These are phyloP conservation scores for Lodderomyces theae DNA, from an alignment of 1,139 yeast genomes.

Conservation along the genomic window DNA sequence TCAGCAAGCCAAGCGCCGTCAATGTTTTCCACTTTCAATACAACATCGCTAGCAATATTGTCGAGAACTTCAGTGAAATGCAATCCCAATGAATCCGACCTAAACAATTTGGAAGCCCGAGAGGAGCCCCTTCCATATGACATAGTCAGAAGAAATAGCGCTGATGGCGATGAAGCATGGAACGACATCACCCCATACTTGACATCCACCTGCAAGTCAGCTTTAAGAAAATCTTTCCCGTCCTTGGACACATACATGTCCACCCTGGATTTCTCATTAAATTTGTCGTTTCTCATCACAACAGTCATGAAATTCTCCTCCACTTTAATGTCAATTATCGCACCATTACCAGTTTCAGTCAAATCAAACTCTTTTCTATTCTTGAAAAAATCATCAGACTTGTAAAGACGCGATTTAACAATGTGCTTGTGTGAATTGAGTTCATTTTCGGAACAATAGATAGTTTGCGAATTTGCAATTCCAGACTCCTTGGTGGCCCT, in stretches of 20 bases:
- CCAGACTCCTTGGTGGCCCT: constrained; percentile 40
- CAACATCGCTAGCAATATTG: constrained; percentile 39
- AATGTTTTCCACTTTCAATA: constrained; percentile 55
- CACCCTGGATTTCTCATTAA: constrained; percentile 37
- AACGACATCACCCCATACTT: constrained; percentile 47
- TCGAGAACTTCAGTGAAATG: constrained; percentile 49
- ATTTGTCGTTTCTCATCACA: constrained; percentile 49
- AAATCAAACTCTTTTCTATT: constrained; percentile 24
- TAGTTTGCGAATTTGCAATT: constrained; percentile 38
- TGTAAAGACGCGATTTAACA: constrained; percentile 38
- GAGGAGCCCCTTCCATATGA: constrained; percentile 23
- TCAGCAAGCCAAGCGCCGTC: constrained; percentile 74
- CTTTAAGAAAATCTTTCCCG: constrained; percentile 47
- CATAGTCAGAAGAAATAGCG: constrained; percentile 53
- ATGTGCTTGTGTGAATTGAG: constrained; percentile 45
- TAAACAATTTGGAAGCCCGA: constrained; percentile 39
- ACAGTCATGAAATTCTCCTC: constrained; percentile 54
- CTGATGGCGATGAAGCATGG: constrained; percentile 54
- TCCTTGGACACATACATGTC: constrained; percentile 58
- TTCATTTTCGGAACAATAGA: constrained; percentile 49
- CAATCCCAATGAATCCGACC: constrained; percentile 65
- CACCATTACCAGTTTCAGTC: constrained; percentile 31
- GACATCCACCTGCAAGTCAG: constrained; percentile 49
- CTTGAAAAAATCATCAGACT: constrained; percentile 57
- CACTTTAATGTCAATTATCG: constrained; percentile 46